These are phyloP conservation scores for Vanrija pseudolonga DNA, from an alignment of 1,284 basidiomycete species.

Conservation along the genomic window DNA sequence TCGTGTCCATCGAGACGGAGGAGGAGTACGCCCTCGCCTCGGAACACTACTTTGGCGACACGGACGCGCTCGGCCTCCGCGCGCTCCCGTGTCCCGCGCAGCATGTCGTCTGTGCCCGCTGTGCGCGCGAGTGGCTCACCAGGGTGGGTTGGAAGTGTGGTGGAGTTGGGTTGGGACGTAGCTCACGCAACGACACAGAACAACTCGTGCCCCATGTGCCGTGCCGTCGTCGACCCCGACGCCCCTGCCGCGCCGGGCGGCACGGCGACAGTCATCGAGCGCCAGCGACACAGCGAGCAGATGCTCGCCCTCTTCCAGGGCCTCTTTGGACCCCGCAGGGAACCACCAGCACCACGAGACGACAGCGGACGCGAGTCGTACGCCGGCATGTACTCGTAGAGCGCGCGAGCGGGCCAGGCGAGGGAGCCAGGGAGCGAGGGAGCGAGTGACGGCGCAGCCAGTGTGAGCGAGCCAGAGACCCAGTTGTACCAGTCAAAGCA, in stretches of 20 bases:
- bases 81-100: constrained; percentile 10
- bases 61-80: constrained; percentile 14
- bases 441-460: neutral
- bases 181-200: constrained; percentile 13
- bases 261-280: constrained; percentile 7
- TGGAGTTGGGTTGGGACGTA: neutral
- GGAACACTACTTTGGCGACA: constrained; percentile 16
- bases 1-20: constrained; percentile 18
- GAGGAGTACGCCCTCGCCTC: constrained; percentile 24
- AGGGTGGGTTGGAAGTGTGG: constrained; percentile 9
- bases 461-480: neutral
- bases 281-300: constrained; percentile 15
- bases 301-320: constrained; percentile 18
- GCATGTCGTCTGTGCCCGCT: constrained; percentile 22
- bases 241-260: neutral
- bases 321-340: constrained; percentile 10
- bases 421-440: too few relatives aligned
- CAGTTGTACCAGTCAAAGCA: neutral
- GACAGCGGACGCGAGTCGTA: constrained; percentile 64
- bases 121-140: constrained; percentile 12
- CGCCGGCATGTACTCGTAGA: constrained; percentile 17
- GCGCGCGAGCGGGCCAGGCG: neutral
- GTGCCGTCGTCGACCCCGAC: constrained; percentile 13
- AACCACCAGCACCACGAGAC: neutral
- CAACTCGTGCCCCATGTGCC: constrained; percentile 23